phyloP scores from a whole-genome alignment of 345 rosid species.

The Cardamine resedifolia region DNA sequence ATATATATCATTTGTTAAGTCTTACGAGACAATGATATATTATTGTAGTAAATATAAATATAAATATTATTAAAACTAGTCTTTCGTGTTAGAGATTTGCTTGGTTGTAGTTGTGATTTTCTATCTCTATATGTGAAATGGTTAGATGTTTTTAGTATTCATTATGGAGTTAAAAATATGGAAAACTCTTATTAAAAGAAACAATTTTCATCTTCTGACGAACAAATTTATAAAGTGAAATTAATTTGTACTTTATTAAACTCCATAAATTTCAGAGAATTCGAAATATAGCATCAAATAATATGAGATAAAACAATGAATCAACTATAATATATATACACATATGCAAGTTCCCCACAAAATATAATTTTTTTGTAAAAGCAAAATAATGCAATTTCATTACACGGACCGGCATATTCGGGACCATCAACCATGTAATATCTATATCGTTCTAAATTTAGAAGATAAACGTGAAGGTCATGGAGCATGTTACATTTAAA shows the following conservation, averaged over 20 bases:
- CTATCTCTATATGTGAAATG: neutral
- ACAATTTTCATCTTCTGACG: neutral
- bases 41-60: neutral
- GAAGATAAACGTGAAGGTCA: slow-evolving; percentile 32
- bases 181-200: neutral
- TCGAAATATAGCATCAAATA: neutral
- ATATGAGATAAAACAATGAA: neutral
- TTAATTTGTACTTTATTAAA: neutral
- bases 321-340: neutral
- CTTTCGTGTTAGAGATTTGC: neutral
- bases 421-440: slow-evolving; percentile 20
- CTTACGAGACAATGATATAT: neutral
- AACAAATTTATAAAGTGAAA: neutral
- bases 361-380: neutral
- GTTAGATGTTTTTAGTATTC: neutral
- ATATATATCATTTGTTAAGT: neutral
- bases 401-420: slow-evolving; percentile 28
- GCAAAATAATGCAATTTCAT: slow-evolving; percentile 7
- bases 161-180: neutral
- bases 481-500: slow-evolving; percentile 19
- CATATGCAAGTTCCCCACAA: neutral
- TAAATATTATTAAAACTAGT: neutral
- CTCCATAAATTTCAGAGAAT: neutral
- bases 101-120: neutral
- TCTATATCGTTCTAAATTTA: slow-evolving; percentile 15